Base-by-base conservation (phyloP, 116 monocot genomes). In the Cymodocea nodosa region DNA sequence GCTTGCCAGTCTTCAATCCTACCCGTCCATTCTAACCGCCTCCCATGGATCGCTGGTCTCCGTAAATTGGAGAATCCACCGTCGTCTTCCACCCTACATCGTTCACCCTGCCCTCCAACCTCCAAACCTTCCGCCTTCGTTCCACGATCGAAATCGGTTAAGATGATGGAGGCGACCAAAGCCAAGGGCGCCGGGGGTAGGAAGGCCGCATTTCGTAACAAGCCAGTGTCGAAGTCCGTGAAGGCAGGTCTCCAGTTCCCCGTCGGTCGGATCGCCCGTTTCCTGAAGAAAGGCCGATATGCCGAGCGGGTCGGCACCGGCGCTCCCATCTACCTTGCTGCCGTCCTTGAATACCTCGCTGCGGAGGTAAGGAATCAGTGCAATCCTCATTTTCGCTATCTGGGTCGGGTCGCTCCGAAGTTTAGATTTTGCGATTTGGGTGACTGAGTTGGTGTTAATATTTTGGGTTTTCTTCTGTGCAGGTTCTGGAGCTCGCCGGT, bases 281-380 rank as follows among this genome's bases (percentile, higher is more conserved):
- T 66, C 65, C 51, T 73, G 19, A 73, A 73, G 73, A 66, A 24
- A 51, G 85, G 89, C 55, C 82, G 85, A 10, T 89, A 89, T 50
- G 77, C 85, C 37, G 52, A 80, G 67, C 85, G 89, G 17, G 75
- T 89, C 16, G 89, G 89, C 30, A 61, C 80, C 16, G 85, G 85
- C 23, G 85, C 89, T 17, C 89, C 89, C 35, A 82, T 89, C 62
- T 89, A 79, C 68, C 74, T 84, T 57, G 82, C 89, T 23, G 89
- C 85, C 64, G 85, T 89, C 12, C 84, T 89, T 17, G 89, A 84
- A 23, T 89, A 72, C 69, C 69, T 78, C 60, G 78, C 73, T 24
- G 70, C 78, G 9, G 74, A 74, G 71, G 76, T 79, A 51, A 2
- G 4, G 2, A 6, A 39, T 39, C 5, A 5, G 7, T 25, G 6